Conservation (phyloP, 202 grass and related monocot species). For the Setaria italica region DNA sequence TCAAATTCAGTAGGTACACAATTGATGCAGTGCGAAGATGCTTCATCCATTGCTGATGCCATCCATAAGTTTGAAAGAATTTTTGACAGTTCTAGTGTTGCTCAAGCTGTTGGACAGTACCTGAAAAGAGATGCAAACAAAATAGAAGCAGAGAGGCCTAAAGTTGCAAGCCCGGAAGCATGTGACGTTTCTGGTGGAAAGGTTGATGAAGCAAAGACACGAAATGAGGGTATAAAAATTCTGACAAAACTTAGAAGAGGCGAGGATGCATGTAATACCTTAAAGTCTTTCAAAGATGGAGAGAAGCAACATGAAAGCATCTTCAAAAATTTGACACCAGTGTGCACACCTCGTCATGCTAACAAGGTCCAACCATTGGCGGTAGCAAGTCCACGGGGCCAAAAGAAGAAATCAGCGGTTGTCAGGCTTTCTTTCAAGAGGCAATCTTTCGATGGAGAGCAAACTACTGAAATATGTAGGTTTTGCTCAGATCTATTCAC, state of each 20-base stretch:
- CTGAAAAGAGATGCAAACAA: constrained; percentile 60
- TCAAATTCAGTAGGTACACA: constrained; percentile 57
- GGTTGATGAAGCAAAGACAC: constrained; percentile 48
- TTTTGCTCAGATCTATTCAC: neutral
- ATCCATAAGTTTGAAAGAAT: constrained; percentile 68
- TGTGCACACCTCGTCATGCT: constrained; percentile 73
- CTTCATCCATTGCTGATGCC: constrained; percentile 60
- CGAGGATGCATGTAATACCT: constrained; percentile 56
- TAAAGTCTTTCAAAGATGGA: constrained; percentile 56
- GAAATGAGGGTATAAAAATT: constrained; percentile 53
- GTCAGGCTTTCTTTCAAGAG: constrained; percentile 89
- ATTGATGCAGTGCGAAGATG: constrained; percentile 66
- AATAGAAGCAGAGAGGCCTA: constrained; percentile 54
- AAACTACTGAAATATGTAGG: constrained; percentile 94
- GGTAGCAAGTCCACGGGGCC: constrained; percentile 58
- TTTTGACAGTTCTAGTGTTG: constrained; percentile 48
- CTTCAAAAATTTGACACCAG: constrained; percentile 71
- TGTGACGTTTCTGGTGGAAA: constrained; percentile 46
- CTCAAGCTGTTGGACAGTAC: constrained; percentile 67
- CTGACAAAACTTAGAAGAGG: constrained; percentile 57
- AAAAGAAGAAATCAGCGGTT: constrained; percentile 83
- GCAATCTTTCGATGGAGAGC: constrained; percentile 92
- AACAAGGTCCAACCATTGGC: constrained; percentile 78
- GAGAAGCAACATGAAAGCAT: constrained; percentile 71
- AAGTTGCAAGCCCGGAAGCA: constrained; percentile 38